These are phyloP conservation scores for Dioszegia aurantiaca DNA, from an alignment of 768 basidiomycete genomes.

Conservation along the genomic window DNA sequence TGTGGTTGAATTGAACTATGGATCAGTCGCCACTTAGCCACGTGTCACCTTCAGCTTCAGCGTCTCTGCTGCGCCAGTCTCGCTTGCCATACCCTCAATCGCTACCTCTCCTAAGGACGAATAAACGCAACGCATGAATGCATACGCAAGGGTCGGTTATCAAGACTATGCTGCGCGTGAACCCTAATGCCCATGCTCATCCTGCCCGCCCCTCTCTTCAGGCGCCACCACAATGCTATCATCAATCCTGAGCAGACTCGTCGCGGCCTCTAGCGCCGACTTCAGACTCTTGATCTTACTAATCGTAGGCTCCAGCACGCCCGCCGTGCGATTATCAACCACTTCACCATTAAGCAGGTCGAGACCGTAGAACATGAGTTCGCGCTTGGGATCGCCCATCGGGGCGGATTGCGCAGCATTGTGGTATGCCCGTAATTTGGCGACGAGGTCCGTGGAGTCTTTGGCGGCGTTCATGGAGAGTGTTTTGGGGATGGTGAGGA, in stretches of 20 bases:
- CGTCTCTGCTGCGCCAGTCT: too few species aligned
- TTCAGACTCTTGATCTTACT: slow-evolving; percentile 96
- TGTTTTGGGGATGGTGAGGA: slow-evolving; percentile 93
- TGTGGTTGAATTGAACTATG: too few species aligned
- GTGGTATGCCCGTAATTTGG: slow-evolving; percentile 94
- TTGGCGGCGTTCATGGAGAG: slow-evolving; percentile 97
- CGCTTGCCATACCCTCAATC: too few species aligned
- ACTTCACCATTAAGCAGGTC: slow-evolving; percentile 93
- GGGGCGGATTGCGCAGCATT: slow-evolving; percentile 93
- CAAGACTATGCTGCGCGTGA: too few species aligned
- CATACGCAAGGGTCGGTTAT: too few species aligned
- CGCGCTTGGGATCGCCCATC: slow-evolving; percentile 84
- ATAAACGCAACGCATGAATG: too few species aligned
- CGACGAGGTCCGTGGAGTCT: slow-evolving; percentile 94
- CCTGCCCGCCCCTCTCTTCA: slow-evolving; percentile 47
- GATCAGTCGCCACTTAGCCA: too few species aligned
- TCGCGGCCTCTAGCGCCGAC: slow-evolving; percentile 73
- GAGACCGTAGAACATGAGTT: slow-evolving; percentile 83
- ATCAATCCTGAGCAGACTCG: slow-evolving; percentile 80
- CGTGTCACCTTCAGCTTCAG: too few species aligned
- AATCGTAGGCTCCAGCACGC: slow-evolving; percentile 92
- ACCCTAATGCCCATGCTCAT: slow-evolving; percentile 51
- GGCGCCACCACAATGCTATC: slow-evolving; percentile 54
- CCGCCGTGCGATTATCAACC: slow-evolving; percentile 87
- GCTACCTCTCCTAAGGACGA: too few species aligned